These are phyloP conservation scores for Solanum verrucosum DNA, from an alignment of 257 asterid genomes.

Conservation along the genomic window DNA sequence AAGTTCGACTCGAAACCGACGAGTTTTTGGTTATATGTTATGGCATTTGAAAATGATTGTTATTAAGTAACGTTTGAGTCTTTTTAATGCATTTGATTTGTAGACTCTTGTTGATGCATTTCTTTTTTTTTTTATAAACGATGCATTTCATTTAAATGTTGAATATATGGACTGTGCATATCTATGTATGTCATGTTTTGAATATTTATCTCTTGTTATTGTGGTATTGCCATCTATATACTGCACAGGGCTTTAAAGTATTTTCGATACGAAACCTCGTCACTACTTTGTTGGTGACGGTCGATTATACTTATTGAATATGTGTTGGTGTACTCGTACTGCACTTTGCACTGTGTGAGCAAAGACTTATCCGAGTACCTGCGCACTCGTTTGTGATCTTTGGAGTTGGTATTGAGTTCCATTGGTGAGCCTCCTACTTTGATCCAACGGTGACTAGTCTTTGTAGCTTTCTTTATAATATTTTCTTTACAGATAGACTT, in stretches of 20 bases:
- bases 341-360: not conserved
- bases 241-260: not conserved
- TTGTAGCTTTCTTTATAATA: not conserved
- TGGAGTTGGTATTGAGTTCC: not conserved
- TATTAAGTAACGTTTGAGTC: not conserved
- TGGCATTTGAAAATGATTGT: not conserved
- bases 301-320: not conserved
- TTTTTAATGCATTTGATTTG: not conserved
- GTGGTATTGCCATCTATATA: not conserved
- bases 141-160: too few relatives aligned
- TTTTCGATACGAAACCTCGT: not conserved
- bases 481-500: not conserved
- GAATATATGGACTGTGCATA: too few relatives aligned
- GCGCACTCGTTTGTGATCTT: not conserved
- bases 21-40: not conserved
- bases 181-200: too few relatives aligned
- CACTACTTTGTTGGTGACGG: not conserved
- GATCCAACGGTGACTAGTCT: not conserved
- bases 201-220: not conserved
- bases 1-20: not conserved
- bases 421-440: not conserved
- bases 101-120: too few relatives aligned
- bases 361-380: not conserved
- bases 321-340: not conserved
- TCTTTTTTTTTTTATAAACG: too few relatives aligned